phyloP scores from a whole-genome alignment of 768 basidiomycete genomes.

The Auriculariales sp. region DNA sequence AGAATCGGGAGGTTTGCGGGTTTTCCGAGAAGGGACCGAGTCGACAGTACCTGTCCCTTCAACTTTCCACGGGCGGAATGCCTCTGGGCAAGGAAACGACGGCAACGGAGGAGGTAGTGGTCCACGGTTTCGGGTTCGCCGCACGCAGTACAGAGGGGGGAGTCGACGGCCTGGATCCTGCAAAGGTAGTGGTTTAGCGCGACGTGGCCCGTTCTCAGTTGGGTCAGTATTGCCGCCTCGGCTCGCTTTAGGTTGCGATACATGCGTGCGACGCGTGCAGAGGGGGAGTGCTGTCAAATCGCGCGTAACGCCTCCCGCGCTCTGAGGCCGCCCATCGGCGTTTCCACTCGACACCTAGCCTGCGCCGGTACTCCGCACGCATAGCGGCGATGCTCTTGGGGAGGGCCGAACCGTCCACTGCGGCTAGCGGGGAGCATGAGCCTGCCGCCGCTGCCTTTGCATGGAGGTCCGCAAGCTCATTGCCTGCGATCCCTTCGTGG shows the following conservation, averaged over 20 bases:
- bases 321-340: background rate
- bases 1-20: no score
- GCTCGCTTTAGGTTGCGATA: background rate
- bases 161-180: slow-evolving; percentile 1
- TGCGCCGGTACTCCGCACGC: background rate
- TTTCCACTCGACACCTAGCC: background rate
- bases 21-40: background rate
- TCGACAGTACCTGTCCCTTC: background rate
- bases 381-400: background rate
- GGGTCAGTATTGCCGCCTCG: slow-evolving; percentile 2
- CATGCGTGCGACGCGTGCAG: background rate
- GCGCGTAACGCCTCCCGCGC: background rate
- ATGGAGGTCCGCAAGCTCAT: slow-evolving; percentile 12
- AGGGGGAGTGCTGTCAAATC: background rate
- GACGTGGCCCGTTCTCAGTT: slow-evolving; percentile 7
- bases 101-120: slow-evolving; percentile 7
- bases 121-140: slow-evolving; percentile 4
- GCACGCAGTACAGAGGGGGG: slow-evolving; percentile 4
- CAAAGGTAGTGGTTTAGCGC: slow-evolving; percentile 6
- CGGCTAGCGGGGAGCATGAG: background rate
- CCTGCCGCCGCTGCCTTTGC: slow-evolving; percentile 11
- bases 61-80: background rate
- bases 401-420: background rate
- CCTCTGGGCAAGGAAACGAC: background rate
- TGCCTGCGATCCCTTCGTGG: slow-evolving; percentile 8